phyloP scores from a whole-genome alignment of 164 flowering plant species.

The Amborella trichopoda region DNA sequence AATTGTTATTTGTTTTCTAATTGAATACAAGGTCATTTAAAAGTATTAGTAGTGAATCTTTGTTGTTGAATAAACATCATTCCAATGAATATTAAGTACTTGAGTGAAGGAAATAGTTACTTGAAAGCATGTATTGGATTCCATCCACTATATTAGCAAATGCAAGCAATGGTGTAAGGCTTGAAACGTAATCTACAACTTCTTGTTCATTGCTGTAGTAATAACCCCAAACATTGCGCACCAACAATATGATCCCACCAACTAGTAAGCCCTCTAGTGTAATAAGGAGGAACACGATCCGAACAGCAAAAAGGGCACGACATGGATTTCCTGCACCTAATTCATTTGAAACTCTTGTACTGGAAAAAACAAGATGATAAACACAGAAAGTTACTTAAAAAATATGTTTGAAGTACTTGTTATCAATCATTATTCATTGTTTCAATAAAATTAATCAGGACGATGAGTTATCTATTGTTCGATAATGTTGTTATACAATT shows the following conservation, averaged over 20 bases:
- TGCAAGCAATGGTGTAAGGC: constrained; percentile 30
- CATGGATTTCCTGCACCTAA: constrained; percentile 39
- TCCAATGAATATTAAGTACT: no score
- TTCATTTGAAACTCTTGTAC: constrained; percentile 57
- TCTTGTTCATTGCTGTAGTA: constrained; percentile 27
- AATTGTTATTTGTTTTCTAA: no score
- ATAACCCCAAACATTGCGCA: constrained; percentile 31
- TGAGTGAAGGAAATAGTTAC: no score
- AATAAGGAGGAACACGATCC: constrained; percentile 17
- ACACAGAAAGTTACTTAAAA: neutral
- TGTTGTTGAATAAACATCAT: no score
- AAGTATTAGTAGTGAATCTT: no score
- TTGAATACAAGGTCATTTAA: no score
- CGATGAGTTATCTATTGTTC: no score
- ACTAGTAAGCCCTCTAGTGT: constrained; percentile 15
- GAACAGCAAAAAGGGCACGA: constrained; percentile 28
- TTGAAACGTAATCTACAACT: constrained; percentile 25
- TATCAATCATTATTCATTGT: no score
- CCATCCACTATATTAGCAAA: constrained; percentile 40
- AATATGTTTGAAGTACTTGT: neutral
- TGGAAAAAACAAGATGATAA: constrained; percentile 1
- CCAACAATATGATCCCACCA: constrained; percentile 7
- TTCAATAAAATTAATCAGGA: no score
- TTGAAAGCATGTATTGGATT: constrained; percentile 49
- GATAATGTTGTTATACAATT: no score